These are phyloP conservation scores for peach (Prunus persica) DNA, from an alignment of 306 rosid genomes.

Conservation along the genomic window DNA sequence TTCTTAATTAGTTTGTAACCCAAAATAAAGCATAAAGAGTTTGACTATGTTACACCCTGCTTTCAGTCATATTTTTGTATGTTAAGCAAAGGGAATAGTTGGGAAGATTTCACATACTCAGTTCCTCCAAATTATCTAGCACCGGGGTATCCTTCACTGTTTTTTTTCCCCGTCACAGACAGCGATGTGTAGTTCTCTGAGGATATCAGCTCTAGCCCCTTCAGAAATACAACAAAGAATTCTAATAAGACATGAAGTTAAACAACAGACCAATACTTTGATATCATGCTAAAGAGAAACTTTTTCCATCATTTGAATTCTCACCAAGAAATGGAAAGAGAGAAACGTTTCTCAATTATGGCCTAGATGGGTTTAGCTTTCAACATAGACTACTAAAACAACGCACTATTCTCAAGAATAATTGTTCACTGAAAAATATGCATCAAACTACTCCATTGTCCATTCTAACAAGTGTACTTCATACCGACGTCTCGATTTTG, in stretches of 20 bases:
- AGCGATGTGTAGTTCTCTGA: conserved; percentile 95
- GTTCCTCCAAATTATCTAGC: conserved; percentile 99
- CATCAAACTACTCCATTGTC: background rate
- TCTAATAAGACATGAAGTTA: background rate
- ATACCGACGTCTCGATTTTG: background rate
- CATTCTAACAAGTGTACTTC: conserved; percentile 3
- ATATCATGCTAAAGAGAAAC: background rate
- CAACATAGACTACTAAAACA: background rate
- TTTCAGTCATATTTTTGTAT: background rate
- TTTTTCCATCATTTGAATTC: background rate
- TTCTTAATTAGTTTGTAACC: background rate
- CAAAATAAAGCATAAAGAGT: background rate
- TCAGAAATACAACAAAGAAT: too few relatives aligned
- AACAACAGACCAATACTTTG: background rate
- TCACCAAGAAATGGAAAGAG: background rate
- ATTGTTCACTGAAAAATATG: background rate
- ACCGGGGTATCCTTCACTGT: conserved; percentile 98
- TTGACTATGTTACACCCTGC: background rate
- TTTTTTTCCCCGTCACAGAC: conserved; percentile 94
- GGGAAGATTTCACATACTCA: conserved; percentile 42
- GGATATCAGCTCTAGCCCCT: conserved; percentile 93
- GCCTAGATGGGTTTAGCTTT: background rate
- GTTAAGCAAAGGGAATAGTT: background rate
- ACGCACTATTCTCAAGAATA: background rate
- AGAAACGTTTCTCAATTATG: background rate